phyloP scores from a whole-genome alignment of 163 green algal species.

The Chlamydomonas reinhardtii region DNA sequence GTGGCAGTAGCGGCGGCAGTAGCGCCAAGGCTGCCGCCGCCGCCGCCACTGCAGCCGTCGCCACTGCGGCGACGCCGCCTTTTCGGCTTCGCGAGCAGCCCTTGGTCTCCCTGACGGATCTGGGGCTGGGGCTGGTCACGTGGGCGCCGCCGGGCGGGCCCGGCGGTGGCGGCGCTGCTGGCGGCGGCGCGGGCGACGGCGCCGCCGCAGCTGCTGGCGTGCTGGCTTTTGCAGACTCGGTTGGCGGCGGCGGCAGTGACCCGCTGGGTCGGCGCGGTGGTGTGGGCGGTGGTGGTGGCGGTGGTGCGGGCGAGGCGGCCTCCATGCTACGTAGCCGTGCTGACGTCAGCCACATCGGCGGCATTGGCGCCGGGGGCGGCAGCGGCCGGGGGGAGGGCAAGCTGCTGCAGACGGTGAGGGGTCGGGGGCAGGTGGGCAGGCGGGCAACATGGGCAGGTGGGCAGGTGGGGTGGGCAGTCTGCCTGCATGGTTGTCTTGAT shows the following conservation, averaged over 20 bases:
- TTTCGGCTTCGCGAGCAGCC: constrained; percentile 25
- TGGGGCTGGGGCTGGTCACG: neutral
- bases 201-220: neutral
- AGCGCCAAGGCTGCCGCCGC: neutral
- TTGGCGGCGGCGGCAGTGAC: no score
- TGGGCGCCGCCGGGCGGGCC: neutral
- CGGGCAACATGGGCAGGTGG: no score
- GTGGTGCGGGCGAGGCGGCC: no score
- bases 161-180: neutral
- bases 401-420: no score
- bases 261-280: neutral
- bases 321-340: constrained; percentile 12
- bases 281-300: no score
- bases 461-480: no score
- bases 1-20: neutral
- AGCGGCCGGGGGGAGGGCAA: no score
- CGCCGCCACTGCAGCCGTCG: no score
- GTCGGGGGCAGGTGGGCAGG: no score
- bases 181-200: no score
- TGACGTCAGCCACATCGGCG: constrained; percentile 1
- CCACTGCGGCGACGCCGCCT: neutral
- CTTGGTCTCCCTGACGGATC: neutral
- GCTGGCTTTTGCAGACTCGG: no score
- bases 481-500: no score
- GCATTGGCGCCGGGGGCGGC: neutral